Conservation (phyloP, 805 yeast genomes). For the Candida qinlingensis region DNA sequence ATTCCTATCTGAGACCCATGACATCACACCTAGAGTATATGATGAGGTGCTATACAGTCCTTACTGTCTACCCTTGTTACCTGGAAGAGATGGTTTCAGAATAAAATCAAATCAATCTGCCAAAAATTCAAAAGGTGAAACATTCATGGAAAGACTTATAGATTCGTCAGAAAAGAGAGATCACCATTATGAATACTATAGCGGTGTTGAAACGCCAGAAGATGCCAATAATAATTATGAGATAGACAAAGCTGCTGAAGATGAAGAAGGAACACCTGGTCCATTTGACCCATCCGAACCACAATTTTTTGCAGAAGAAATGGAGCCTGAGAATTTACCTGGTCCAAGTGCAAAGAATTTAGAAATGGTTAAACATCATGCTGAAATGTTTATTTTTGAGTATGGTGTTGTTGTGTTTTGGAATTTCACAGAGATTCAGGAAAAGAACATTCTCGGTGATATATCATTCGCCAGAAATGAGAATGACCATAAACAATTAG, state of each 20-base stretch:
- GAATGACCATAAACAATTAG: conserved; percentile 43
- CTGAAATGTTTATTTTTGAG: conserved; percentile 83
- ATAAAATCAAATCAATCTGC: conserved; percentile 57
- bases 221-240: conserved; percentile 43
- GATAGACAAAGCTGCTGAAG: conserved; percentile 27
- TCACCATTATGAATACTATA: conserved; percentile 86
- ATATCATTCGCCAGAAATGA: conserved; percentile 48
- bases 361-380: conserved; percentile 40
- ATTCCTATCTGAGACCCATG: conserved; percentile 66
- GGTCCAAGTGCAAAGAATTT: conserved; percentile 14
- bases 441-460: conserved; percentile 90
- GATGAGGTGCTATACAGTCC: conserved; percentile 94
- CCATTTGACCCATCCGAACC: conserved; percentile 93
- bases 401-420: conserved; percentile 98
- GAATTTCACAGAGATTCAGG: conserved; percentile 92
- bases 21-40: conserved; percentile 79
- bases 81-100: conserved; percentile 76
- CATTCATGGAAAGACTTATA: conserved; percentile 68
- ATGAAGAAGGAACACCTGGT: conserved; percentile 26
- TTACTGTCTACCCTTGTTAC: conserved; percentile 77
- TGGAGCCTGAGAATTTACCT: conserved; percentile 13
- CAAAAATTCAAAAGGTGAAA: conserved; percentile 34
- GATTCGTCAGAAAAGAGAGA: conserved; percentile 81
- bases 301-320: conserved; percentile 65
- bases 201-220: conserved; percentile 63